Conservation (phyloP, 345 rosid genomes). For the Euphorbia peplus region DNA sequence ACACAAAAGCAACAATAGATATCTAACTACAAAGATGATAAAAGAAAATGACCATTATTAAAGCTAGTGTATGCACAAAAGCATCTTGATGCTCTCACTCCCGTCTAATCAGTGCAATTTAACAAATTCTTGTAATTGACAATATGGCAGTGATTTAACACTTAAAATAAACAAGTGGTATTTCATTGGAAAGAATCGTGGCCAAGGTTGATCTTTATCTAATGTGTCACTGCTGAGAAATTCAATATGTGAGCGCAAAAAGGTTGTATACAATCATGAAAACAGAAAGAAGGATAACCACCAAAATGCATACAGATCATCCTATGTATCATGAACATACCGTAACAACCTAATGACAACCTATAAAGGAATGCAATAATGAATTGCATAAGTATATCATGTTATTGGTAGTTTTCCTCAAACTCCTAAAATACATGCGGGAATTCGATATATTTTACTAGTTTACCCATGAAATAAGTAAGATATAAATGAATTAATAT, state of each 20-base stretch:
- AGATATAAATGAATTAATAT: not conserved
- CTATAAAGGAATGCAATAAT: too few relatives aligned
- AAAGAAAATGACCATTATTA: not conserved
- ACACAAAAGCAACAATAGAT: not conserved
- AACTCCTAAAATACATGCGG: not conserved
- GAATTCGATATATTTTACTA: not conserved
- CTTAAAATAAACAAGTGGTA: not conserved
- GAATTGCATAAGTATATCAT: not conserved
- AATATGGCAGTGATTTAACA: not conserved
- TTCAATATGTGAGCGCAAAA: not conserved
- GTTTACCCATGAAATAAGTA: not conserved
- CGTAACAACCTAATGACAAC: not conserved
- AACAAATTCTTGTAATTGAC: not conserved
- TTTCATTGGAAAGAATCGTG: not conserved
- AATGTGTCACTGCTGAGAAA: not conserved
- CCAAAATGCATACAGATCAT: not conserved
- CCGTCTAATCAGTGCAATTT: not conserved
- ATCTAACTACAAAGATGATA: not conserved
- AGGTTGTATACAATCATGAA: not conserved
- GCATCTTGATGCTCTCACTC: not conserved
- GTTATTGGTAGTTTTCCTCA: slow-evolving; percentile 1
- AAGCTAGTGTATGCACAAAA: not conserved
- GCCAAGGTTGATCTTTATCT: not conserved
- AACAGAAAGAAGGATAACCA: not conserved
- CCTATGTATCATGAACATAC: not conserved